A percentile compares a stretch with the other conserved stretches of the same genome.
Conservation (phyloP, 2,329 filamentous ascomycete species). For the Ophiosphaerella herpotricha region DNA sequence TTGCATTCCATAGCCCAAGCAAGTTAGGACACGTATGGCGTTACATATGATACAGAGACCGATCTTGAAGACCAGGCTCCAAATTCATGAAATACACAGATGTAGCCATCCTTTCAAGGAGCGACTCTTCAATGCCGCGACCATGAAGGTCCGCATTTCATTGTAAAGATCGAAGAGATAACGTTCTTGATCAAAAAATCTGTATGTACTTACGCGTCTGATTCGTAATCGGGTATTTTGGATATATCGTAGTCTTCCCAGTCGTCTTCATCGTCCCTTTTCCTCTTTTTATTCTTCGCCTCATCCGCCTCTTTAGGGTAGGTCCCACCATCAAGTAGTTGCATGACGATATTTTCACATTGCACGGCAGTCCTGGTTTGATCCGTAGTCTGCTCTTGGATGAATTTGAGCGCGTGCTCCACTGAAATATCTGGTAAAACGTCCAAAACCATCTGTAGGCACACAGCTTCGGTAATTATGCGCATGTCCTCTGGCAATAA, state of each 20-base stretch:
- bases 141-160: too few relatives aligned
- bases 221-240: conserved; percentile 16
- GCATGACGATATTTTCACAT: conserved; percentile 34
- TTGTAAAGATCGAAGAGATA: too few relatives aligned
- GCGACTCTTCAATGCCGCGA: too few relatives aligned
- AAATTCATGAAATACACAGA: too few relatives aligned
- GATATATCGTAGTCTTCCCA: conserved; percentile 28
- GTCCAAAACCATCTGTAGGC: conserved; percentile 38
- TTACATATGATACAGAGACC: too few relatives aligned
- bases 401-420: conserved; percentile 34
- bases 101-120: too few relatives aligned
- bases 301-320: conserved; percentile 43
- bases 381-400: conserved; percentile 28
- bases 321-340: conserved; percentile 34
- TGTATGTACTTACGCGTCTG: conserved; percentile 35
- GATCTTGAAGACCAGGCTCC: too few relatives aligned
- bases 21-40: too few relatives aligned
- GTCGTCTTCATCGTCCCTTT: conserved; percentile 29
- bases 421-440: conserved; percentile 42
- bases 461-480: conserved; percentile 28
- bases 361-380: conserved; percentile 22
- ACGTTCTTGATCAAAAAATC: not conserved
- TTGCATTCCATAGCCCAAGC: too few relatives aligned
- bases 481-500: not conserved
- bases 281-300: conserved; percentile 36